Base-by-base conservation (phyloP, 179 eudicot species). In the Pouteria campechiana region DNA sequence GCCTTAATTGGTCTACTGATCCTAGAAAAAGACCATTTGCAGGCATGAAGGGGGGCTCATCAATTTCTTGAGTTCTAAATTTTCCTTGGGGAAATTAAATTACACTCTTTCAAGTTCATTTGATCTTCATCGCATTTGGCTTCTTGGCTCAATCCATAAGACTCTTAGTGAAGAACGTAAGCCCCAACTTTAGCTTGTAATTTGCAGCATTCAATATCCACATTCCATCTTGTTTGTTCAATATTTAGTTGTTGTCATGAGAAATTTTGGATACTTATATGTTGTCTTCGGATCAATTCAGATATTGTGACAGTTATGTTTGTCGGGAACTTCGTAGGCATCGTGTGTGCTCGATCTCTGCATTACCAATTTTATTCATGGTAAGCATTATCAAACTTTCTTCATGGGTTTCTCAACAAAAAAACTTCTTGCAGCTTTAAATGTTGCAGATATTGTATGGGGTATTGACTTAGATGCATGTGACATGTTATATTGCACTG, bases 301-400 rank as follows among this genome's bases (percentile, higher is more conserved):
- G 97, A 85, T 76, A 81, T 89, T 23, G 74, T 69, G 37, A 71
- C 83, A n/a, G 74, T 89, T 32, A 64, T 89, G 73, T 81, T 89
- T 57, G 80, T 81, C 41, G 97, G 95, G 49, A 89, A 89, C 65
- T 89, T 81, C 67, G 76, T 89, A 22, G 97, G 97, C 53, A 74
- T 89, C 46, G 52, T 81, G 24, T 89, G 78, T 55, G 97, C 97
- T 11, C 75, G 97, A 46, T 89, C 97, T 37, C 73, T 89, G 50
- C 97, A 89, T 55, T 89, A 85, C 52, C 97, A 89, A 44, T 89
- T 89, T 58, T 89, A 89, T 51, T 89, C 97, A 25, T 89, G 95
- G 97, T 89, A 61, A 58, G 81, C 58, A 32, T 42, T 52, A 39
- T 40, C 24, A 6, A 11, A 45, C 44, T 2, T 25, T 34, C 3